A percentile compares a stretch with the other conserved stretches of the same genome.
phyloP scores from a whole-genome alignment of 169 alveolate species.

The Eimeria maxima region DNA sequence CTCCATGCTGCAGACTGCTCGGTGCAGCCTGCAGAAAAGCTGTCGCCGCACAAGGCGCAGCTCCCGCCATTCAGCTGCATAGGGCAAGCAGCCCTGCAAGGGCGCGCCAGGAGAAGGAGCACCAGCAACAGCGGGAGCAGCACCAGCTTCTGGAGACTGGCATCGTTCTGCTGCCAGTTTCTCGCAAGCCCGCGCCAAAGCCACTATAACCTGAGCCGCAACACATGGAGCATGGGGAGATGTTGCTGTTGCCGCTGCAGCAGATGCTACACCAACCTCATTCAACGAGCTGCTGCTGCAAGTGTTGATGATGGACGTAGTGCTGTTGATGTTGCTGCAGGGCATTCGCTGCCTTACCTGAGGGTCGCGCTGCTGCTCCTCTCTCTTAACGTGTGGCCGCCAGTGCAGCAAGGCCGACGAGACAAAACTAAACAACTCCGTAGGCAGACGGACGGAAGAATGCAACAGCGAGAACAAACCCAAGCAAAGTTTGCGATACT shows the following conservation, averaged over 20 bases:
- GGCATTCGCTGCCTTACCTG: neutral
- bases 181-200: slow-evolving; percentile 27
- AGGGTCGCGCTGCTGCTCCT: slow-evolving; percentile 13
- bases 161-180: neutral
- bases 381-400: neutral
- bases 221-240: neutral
- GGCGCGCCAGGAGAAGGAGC: slow-evolving; percentile 60
- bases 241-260: neutral
- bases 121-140: neutral
- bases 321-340: neutral
- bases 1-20: slow-evolving; percentile 25
- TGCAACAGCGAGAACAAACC: slow-evolving; percentile 16
- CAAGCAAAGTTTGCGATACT: neutral
- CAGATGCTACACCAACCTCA: neutral
- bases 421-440: neutral
- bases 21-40: slow-evolving; percentile 35
- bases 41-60: slow-evolving; percentile 43
- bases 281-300: neutral
- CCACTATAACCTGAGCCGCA: slow-evolving; percentile 27
- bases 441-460: neutral
- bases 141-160: neutral
- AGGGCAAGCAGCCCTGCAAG: neutral
- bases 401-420: neutral
- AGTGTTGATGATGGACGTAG: neutral
- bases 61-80: slow-evolving; percentile 52